phyloP scores from a whole-genome alignment of 31 red algal species.

The Odonthalia washingtoniensis region DNA sequence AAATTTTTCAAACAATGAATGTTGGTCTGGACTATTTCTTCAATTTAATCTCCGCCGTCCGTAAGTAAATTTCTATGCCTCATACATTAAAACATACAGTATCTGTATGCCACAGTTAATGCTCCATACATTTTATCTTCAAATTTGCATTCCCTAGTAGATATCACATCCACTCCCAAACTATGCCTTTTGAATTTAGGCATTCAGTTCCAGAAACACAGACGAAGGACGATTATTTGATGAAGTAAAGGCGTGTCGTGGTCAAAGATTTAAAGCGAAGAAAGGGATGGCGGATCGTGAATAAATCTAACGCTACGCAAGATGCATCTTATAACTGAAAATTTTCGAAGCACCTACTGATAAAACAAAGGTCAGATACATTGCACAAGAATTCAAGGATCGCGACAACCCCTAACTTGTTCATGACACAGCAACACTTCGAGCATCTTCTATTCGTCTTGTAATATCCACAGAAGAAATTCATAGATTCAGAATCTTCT shows the following conservation, averaged over 20 bases:
- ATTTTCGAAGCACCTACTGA: background rate
- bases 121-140: no score
- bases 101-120: no score
- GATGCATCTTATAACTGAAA: background rate
- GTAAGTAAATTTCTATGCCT: no score
- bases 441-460: background rate
- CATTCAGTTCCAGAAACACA: no score
- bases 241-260: background rate
- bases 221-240: background rate
- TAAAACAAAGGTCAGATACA: background rate
- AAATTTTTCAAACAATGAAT: no score
- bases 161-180: no score
- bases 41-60: no score
- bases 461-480: background rate
- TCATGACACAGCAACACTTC: background rate
- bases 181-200: no score
- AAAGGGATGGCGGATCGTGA: background rate
- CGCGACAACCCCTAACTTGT: background rate
- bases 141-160: no score
- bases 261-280: background rate
- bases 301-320: background rate
- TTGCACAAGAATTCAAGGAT: conserved; percentile 27
- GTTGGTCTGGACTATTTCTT: no score
- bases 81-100: no score
- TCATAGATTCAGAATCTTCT: background rate